phyloP scores from a whole-genome alignment of 495 filamentous ascomycete genomes.

The Aspergillus cavernicola region DNA sequence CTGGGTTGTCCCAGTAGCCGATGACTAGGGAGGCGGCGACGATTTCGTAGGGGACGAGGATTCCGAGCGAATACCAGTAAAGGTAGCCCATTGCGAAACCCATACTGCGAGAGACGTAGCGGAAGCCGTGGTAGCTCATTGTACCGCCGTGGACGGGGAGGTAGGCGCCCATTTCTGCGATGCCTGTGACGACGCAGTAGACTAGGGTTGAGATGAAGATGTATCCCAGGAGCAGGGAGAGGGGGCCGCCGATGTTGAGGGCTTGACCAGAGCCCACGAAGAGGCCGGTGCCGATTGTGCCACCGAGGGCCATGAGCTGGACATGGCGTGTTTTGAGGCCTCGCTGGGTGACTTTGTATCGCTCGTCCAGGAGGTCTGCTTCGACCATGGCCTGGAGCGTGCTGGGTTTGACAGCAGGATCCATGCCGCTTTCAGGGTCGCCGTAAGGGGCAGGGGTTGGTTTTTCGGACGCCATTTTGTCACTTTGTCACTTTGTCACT shows the following conservation, averaged over 20 bases:
- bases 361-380: conserved; percentile 35
- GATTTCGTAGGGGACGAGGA: conserved; percentile 65
- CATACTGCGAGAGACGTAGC: conserved; percentile 59
- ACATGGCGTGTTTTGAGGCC: conserved; percentile 55
- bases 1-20: conserved; percentile 59
- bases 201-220: conserved; percentile 56
- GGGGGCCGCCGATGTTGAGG: conserved; percentile 56
- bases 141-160: conserved; percentile 58
- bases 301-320: conserved; percentile 66
- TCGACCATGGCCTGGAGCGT: conserved; percentile 29
- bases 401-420: conserved; percentile 8
- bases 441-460: background rate
- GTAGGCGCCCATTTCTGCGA: conserved; percentile 64
- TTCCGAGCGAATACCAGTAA: conserved; percentile 61
- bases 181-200: conserved; percentile 57
- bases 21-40: conserved; percentile 69
- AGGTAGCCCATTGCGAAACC: conserved; percentile 62
- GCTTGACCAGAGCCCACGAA: conserved; percentile 58
- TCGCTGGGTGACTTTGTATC: conserved; percentile 38
- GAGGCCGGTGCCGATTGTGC: conserved; percentile 63
- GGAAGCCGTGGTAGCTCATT: conserved; percentile 53
- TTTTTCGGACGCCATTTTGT: background rate
- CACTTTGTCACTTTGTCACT: background rate
- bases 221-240: conserved; percentile 63
- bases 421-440: background rate